Evolutionary conservation across 2,329 filamentous ascomycete species (phyloP).

Genomic region (Colletotrichum incanum): DNA sequence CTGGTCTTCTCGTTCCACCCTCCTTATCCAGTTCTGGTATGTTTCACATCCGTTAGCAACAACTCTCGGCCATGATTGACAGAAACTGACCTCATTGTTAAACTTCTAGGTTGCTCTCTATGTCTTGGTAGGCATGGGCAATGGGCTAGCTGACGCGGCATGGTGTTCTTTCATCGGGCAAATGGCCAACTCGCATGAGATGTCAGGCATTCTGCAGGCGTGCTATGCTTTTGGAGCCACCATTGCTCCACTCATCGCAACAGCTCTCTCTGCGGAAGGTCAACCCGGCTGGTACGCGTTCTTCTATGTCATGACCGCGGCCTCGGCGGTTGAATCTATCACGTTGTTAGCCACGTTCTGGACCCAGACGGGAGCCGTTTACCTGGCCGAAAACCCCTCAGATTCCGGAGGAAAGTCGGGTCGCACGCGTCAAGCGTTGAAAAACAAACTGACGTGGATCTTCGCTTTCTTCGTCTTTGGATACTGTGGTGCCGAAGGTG

Average conservation of each 20-base stretch:
- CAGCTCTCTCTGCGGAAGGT: slow-evolving; percentile 55
- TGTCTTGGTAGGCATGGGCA: slow-evolving; percentile 78
- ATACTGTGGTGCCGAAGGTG: not conserved
- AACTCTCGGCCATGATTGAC: no score
- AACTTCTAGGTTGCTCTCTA: slow-evolving; percentile 75
- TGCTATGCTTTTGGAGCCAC: slow-evolving; percentile 81
- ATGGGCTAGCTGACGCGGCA: slow-evolving; percentile 74
- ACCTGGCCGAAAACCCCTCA: slow-evolving; percentile 46
- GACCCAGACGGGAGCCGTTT: not conserved
- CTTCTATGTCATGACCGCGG: not conserved
- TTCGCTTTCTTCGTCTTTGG: not conserved
- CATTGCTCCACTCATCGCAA: slow-evolving; percentile 78
- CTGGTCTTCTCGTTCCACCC: slow-evolving; percentile 77
- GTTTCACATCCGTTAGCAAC: no score
- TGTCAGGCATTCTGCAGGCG: slow-evolving; percentile 80
- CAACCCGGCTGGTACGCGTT: not conserved
- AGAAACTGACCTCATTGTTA: no score
- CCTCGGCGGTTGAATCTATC: not conserved
- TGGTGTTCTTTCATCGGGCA: slow-evolving; percentile 77
- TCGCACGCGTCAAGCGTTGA: not conserved
- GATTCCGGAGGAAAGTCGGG: not conserved
- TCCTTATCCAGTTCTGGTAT: slow-evolving; percentile 63
- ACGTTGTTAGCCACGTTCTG: not conserved
- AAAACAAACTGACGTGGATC: slow-evolving; percentile 1
- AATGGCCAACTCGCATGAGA: slow-evolving; percentile 80